A percentile compares a stretch with the other conserved stretches of the same genome.
These are phyloP conservation scores for Naematelia encephala DNA, from an alignment of 768 basidiomycete species.

Conservation along the genomic window DNA sequence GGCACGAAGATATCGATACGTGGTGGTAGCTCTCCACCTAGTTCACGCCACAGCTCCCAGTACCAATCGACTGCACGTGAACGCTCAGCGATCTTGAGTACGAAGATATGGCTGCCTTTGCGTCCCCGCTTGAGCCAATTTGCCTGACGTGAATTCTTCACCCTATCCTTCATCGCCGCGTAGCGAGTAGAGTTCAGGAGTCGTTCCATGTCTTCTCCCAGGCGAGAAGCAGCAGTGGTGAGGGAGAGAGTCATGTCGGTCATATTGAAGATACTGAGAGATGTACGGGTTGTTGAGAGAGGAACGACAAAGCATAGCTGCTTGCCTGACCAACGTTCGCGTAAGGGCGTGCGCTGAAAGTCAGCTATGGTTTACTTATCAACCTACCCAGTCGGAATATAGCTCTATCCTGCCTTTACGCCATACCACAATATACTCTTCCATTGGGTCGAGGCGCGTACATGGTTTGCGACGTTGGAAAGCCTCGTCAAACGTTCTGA, in stretches of 20 bases:
- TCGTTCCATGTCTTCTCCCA: slow-evolving; percentile 24
- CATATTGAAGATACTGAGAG: slow-evolving; percentile 80
- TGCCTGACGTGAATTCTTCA: slow-evolving; percentile 48
- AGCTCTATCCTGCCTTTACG: slow-evolving; percentile 72
- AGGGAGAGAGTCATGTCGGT: slow-evolving; percentile 76
- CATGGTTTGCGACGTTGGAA: slow-evolving; percentile 61
- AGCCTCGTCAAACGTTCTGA: slow-evolving; percentile 35
- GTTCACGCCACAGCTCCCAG: slow-evolving; percentile 77
- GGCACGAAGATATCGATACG: slow-evolving; percentile 71
- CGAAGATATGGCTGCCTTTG: slow-evolving; percentile 75
- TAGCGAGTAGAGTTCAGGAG: slow-evolving; percentile 30
- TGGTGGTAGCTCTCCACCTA: slow-evolving; percentile 69
- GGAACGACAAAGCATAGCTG: slow-evolving; percentile 76
- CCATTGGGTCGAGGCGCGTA: slow-evolving; percentile 59
- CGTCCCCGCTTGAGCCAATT: slow-evolving; percentile 57
- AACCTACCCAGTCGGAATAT: slow-evolving; percentile 77
- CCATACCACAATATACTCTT: slow-evolving; percentile 84
- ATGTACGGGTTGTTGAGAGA: slow-evolving; percentile 61
- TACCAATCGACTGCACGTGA: slow-evolving; percentile 82
- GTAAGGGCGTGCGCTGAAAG: slow-evolving; percentile 57
- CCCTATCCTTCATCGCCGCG: slow-evolving; percentile 31
- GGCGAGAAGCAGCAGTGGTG: slow-evolving; percentile 30
- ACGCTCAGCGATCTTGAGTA: slow-evolving; percentile 76
- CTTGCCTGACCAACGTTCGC: slow-evolving; percentile 68
- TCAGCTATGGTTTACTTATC: no score